phyloP scores from a whole-genome alignment of 768 basidiomycete genomes.

The Pleurotus ostreatus region DNA sequence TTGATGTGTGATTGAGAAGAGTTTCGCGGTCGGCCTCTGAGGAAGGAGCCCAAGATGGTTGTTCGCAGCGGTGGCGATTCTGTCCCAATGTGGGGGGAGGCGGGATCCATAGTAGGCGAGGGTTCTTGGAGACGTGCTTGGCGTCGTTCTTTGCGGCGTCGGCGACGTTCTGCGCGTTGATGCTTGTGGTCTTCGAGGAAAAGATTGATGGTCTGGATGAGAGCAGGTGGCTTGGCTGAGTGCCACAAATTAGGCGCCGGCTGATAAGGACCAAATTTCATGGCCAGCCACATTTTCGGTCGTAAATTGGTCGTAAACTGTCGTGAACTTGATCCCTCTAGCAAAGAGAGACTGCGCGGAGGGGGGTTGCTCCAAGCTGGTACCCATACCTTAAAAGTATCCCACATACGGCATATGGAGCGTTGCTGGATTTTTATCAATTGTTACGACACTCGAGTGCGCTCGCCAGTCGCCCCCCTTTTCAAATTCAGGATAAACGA shows the following conservation, averaged over 20 bases:
- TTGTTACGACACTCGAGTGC: no score
- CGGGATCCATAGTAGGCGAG: constrained; percentile 1
- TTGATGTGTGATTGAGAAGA: constrained; percentile 57
- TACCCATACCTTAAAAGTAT: no score
- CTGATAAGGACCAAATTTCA: neutral
- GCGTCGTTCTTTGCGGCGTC: constrained; percentile 3
- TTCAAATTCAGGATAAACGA: no score
- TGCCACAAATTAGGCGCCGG: constrained; percentile 3
- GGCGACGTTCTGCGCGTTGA: constrained; percentile 2
- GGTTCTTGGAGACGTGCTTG: neutral
- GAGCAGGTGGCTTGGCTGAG: neutral
- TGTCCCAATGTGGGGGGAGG: constrained; percentile 24
- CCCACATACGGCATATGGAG: no score
- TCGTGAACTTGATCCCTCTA: no score
- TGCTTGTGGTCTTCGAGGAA: constrained; percentile 7
- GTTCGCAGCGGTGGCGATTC: constrained; percentile 46
- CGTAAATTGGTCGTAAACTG: neutral
- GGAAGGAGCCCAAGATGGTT: constrained; percentile 69
- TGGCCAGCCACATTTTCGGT: neutral
- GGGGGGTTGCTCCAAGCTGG: no score
- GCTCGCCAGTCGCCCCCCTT: no score
- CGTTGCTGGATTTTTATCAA: no score
- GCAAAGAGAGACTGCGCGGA: no score
- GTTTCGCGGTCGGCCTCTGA: constrained; percentile 67
- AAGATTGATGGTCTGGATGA: neutral